Percentiles rank a stretch among this genome's conserved stretches.
phyloP scores from a whole-genome alignment of 1,284 basidiomycete genomes.

The Thelephora terrestris region DNA sequence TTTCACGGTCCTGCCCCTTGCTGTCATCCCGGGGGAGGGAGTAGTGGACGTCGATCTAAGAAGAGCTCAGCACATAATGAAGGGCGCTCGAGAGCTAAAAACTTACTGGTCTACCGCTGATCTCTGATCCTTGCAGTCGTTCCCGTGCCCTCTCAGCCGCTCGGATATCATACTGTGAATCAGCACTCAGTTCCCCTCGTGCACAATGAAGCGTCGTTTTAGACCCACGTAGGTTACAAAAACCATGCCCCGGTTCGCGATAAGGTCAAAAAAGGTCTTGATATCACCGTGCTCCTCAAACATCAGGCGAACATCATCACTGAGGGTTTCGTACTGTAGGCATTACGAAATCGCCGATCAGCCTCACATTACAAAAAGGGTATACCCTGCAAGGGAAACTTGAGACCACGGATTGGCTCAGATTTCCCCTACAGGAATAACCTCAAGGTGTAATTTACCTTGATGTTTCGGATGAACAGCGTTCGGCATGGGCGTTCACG shows the following conservation, averaged over 20 bases:
- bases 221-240: constrained; percentile 92
- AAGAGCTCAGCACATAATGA: constrained; percentile 6
- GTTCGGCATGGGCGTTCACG: constrained; percentile 91
- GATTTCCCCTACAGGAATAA: not conserved
- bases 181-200: not conserved
- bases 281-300: constrained; percentile 94
- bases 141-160: constrained; percentile 87
- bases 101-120: constrained; percentile 76
- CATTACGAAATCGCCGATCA: constrained; percentile 3
- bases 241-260: constrained; percentile 90
- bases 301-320: constrained; percentile 69
- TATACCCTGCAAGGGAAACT: not conserved
- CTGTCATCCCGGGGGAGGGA: constrained; percentile 88
- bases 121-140: constrained; percentile 75
- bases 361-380: constrained; percentile 4
- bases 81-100: not conserved
- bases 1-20: constrained; percentile 71
- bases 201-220: not conserved
- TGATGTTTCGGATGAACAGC: constrained; percentile 94
- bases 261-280: constrained; percentile 94
- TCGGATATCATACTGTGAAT: constrained; percentile 66
- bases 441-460: constrained; percentile 50
- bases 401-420: too few species aligned
- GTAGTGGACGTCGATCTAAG: constrained; percentile 95
- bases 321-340: constrained; percentile 81